A percentile compares a stretch with the other conserved stretches of the same genome.
These are phyloP conservation scores for Pleurotus platypus DNA, from an alignment of 768 basidiomycete genomes.

Conservation along the genomic window DNA sequence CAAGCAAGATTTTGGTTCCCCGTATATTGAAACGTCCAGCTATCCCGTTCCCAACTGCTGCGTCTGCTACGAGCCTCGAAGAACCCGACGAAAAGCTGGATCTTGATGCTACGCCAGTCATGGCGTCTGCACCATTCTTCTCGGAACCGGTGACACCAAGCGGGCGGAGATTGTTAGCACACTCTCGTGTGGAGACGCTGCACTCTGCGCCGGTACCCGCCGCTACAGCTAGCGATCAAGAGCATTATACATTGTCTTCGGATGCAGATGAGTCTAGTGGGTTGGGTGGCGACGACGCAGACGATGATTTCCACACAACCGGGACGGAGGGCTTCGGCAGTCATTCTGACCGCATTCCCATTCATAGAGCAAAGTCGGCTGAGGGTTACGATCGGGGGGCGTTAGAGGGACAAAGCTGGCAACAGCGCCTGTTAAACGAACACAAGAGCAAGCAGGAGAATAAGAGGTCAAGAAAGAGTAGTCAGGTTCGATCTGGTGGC, in stretches of 20 bases:
- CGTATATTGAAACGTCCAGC: conserved; percentile 9
- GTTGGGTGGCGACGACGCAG: background rate
- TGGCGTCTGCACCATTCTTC: conserved; percentile 1
- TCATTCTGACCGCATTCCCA: background rate
- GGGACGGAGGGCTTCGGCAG: background rate
- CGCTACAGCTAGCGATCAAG: background rate
- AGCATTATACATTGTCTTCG: background rate
- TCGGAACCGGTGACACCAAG: background rate
- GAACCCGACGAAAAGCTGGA: conserved; percentile 14
- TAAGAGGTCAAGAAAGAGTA: background rate
- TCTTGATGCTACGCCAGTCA: conserved; percentile 11
- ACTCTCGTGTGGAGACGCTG: background rate
- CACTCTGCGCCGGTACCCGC: background rate
- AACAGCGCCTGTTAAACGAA: conserved; percentile 3
- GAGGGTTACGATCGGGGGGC: background rate
- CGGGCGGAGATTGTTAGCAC: background rate
- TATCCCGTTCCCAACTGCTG: background rate
- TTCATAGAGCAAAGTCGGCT: background rate
- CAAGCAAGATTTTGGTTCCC: conserved; percentile 11
- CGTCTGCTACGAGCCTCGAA: conserved; percentile 7
- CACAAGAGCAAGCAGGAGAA: background rate
- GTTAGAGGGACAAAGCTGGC: background rate
- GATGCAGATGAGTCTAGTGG: conserved; percentile 1
- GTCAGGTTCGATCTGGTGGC: background rate
- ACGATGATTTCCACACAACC: background rate